phyloP scores from a whole-genome alignment of 768 basidiomycete species.

The Amanita rimosa region DNA sequence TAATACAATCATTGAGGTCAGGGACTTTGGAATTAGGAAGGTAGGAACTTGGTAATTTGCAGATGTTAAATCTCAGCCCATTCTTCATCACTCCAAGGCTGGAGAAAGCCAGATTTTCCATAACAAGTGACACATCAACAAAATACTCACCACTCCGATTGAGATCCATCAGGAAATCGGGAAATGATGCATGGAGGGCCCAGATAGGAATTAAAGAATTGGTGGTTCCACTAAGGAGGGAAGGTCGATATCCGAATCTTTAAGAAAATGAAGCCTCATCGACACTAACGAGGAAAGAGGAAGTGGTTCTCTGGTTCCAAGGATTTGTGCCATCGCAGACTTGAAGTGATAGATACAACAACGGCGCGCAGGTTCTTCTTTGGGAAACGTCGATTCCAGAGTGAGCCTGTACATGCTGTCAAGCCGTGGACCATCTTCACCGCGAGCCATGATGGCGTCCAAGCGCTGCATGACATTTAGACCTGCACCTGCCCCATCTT shows the following conservation, averaged over 20 bases:
- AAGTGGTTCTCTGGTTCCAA: neutral
- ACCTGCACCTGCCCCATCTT: neutral
- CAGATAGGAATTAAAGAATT: conserved; percentile 10
- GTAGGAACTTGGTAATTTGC: no score
- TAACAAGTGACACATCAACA: neutral
- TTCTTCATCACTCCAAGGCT: conserved; percentile 8
- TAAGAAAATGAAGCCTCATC: conserved; percentile 1
- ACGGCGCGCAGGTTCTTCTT: neutral
- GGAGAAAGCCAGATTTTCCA: conserved; percentile 5
- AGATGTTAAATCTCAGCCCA: conserved; percentile 23
- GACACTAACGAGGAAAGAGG: neutral
- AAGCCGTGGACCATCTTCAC: neutral
- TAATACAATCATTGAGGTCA: no score
- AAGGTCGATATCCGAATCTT: neutral
- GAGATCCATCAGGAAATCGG: conserved; percentile 18
- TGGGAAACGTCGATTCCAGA: neutral
- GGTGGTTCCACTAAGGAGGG: neutral
- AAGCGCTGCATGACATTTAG: neutral
- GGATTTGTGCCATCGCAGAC: neutral
- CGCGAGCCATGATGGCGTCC: neutral
- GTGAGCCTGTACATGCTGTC: conserved; percentile 3
- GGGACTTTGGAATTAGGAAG: no score
- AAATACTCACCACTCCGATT: conserved; percentile 14
- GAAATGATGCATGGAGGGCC: conserved; percentile 23
- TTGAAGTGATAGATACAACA: neutral